Base-by-base conservation (phyloP, 2,329 filamentous ascomycete species). In the Fusarium musae region DNA sequence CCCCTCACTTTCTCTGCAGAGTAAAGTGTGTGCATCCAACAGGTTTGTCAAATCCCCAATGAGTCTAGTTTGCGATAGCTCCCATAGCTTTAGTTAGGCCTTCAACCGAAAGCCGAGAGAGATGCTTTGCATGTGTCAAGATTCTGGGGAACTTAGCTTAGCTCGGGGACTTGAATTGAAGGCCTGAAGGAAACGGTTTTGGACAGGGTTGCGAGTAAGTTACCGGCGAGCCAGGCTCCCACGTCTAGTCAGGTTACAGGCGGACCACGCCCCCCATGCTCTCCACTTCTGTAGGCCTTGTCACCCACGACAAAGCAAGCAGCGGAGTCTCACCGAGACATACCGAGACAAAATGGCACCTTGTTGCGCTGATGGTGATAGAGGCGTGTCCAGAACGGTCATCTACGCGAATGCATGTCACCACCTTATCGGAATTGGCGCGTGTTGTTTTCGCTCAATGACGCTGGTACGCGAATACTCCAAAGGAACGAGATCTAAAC, bases 11-110 rank as follows among this genome's bases (percentile, higher is more conserved):
- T 11, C 42, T 39, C 8, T 34, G 39, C 28, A n/a, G 6, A 19
- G 15, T 66, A 40, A 66, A 66, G 65, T 63, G 65, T 68, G 28
- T 69, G 42, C 26, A 44, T 49, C 15, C 9, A 23, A 19, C 30
- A 23, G 34, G 36, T 26, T 52, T 46, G 21, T 28, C 30, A 47
- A 46, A 23, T 36, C 26, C 63, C 37, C 28, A 53, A 58, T 17
- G n/a, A 69, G 66, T 34, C 56, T 69, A 69, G 66, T 39, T 69
- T 69, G 66, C 66, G 65, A 69, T 34, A 58, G 54, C 12, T 59
- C 32, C 30, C 43, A 36, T n/a, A 17, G 32, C 26, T n/a, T 15
- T 15, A 46, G 23, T 8, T 19, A 26, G 9, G 8, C 1, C n/a
- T 34, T 49, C 17, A 57, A 47, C 40, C 54, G 54, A 58, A 30